Evolutionary conservation across 2,329 filamentous ascomycete genomes (phyloP).

Genomic region (Diaporthe sp.): DNA sequence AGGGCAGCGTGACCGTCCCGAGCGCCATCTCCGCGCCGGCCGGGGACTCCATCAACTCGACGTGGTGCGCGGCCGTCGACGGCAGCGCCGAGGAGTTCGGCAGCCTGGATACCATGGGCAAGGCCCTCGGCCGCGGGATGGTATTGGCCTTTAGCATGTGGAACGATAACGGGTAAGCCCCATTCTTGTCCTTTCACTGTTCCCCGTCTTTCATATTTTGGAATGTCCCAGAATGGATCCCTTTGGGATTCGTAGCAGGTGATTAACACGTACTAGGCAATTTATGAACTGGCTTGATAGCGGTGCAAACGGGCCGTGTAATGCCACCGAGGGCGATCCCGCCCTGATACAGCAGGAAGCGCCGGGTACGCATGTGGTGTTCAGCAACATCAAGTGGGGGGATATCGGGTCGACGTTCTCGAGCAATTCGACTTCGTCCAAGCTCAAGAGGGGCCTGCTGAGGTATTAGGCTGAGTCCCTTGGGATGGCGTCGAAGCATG

Average conservation of each 20-base stretch:
- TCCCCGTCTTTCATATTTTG: background rate
- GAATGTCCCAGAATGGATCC: background rate
- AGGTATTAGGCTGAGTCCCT: background rate
- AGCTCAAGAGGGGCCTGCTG: background rate
- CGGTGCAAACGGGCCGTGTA: slow-evolving; percentile 61
- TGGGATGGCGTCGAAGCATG: slow-evolving; percentile 37
- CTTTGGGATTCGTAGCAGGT: background rate
- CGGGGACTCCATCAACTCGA: slow-evolving; percentile 58
- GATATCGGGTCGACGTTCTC: slow-evolving; percentile 62
- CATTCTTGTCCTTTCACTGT: background rate
- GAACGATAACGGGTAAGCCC: slow-evolving; percentile 55
- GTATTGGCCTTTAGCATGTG: slow-evolving; percentile 62
- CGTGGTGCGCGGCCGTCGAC: slow-evolving; percentile 60
- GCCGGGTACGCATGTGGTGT: slow-evolving; percentile 60
- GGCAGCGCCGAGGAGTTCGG: slow-evolving; percentile 41
- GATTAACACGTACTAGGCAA: slow-evolving; percentile 38
- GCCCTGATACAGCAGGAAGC: slow-evolving; percentile 57
- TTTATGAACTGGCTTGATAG: slow-evolving; percentile 67
- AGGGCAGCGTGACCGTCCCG: slow-evolving; percentile 59
- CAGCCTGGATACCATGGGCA: slow-evolving; percentile 54
- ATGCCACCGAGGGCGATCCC: slow-evolving; percentile 61
- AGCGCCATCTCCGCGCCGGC: slow-evolving; percentile 41
- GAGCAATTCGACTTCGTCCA: background rate
- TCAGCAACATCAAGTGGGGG: slow-evolving; percentile 66
- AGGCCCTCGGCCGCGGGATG: slow-evolving; percentile 57